phyloP scores from a whole-genome alignment of 164 flowering plant species.

The Macadamia integrifolia region DNA sequence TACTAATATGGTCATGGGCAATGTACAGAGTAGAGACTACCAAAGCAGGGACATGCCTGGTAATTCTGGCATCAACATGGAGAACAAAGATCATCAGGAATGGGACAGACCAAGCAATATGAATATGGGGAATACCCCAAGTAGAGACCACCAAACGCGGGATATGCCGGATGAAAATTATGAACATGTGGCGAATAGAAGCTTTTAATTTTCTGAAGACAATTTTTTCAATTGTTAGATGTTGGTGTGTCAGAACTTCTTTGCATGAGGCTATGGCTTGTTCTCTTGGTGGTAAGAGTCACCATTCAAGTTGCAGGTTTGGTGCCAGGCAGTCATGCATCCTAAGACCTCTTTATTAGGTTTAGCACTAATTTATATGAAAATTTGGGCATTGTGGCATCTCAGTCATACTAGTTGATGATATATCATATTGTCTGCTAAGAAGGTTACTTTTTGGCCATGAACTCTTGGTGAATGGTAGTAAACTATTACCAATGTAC shows the following conservation, averaged over 20 bases:
- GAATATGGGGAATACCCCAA: conserved; percentile 1
- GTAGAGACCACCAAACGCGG: conserved; percentile 5
- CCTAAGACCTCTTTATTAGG: neutral
- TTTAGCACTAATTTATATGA: neutral
- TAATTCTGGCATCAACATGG: neutral
- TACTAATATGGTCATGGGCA: neutral
- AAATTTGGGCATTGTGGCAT: neutral
- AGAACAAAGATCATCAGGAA: conserved; percentile 6
- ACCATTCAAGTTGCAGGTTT: neutral
- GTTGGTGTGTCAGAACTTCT: no score
- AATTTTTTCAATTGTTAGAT: neutral
- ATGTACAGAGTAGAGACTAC: conserved; percentile 3
- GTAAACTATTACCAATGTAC: neutral
- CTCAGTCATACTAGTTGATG: neutral
- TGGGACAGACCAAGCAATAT: neutral
- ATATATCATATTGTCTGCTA: neutral
- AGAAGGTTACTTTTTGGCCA: neutral
- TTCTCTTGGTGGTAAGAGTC: neutral
- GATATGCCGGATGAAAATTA: neutral
- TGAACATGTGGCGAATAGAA: conserved; percentile 8
- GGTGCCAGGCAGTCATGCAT: neutral
- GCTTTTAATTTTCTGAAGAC: neutral
- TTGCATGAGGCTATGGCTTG: neutral
- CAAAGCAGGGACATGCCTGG: neutral
- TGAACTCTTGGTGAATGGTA: neutral